Evolutionary conservation across 208 protist species (phyloP).

Genomic region (Crithidia fasciculata): DNA sequence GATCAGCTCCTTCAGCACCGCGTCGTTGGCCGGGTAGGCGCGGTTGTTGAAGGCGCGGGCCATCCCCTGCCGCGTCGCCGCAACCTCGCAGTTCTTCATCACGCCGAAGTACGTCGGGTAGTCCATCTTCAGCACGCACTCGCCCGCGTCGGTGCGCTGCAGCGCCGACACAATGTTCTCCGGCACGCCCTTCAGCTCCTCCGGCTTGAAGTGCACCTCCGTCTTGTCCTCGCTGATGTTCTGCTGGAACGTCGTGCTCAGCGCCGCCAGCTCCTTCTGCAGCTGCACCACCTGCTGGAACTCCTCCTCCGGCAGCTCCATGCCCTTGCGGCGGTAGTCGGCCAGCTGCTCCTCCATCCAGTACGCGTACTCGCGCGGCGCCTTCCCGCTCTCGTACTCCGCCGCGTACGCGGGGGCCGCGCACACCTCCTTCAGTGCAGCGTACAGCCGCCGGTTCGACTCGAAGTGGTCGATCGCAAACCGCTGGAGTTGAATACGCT

Average conservation of each 20-base stretch:
- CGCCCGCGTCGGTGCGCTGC: conserved; percentile 38
- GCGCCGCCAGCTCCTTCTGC: conserved; percentile 68
- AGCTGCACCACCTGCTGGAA: conserved; percentile 69
- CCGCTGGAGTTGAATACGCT: conserved; percentile 9
- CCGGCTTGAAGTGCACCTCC: conserved; percentile 47
- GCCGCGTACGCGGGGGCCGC: conserved; percentile 32
- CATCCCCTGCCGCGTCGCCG: conserved; percentile 68
- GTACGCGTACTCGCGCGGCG: conserved; percentile 62
- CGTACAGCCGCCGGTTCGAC: conserved; percentile 69
- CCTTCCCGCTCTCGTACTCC: conserved; percentile 42
- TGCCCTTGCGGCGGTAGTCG: conserved; percentile 66
- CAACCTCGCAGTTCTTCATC: conserved; percentile 86
- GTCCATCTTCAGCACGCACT: conserved; percentile 78
- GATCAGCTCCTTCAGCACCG: conserved; percentile 69
- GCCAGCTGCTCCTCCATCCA: conserved; percentile 73
- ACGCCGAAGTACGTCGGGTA: conserved; percentile 89
- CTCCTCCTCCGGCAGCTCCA: conserved; percentile 68
- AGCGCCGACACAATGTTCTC: conserved; percentile 50
- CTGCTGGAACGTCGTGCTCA: conserved; percentile 73
- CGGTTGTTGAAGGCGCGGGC: conserved; percentile 68
- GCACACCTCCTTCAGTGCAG: conserved; percentile 57
- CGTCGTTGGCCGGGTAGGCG: conserved; percentile 71
- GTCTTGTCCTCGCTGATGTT: conserved; percentile 86
- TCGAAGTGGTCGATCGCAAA: conserved; percentile 78
- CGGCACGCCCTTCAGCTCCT: conserved; percentile 74